Percentiles rank a stretch among this genome's conserved stretches.
These are phyloP conservation scores for Bisporella sp. DNA, from an alignment of 2,329 filamentous ascomycete genomes.

Conservation along the genomic window DNA sequence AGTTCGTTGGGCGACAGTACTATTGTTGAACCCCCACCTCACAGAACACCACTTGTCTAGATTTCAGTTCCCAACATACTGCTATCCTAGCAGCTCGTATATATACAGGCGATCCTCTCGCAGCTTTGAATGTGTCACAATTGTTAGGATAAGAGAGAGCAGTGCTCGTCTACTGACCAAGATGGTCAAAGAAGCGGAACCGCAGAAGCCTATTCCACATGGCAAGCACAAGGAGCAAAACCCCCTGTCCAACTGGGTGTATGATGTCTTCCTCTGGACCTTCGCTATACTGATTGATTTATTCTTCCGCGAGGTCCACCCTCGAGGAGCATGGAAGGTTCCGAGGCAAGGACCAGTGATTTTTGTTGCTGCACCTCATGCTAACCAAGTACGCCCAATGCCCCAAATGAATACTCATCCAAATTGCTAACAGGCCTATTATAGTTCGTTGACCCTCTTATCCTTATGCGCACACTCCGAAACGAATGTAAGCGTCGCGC, in stretches of 20 bases:
- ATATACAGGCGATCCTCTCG: neutral
- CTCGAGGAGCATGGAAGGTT: constrained; percentile 90
- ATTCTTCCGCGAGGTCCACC: constrained; percentile 97
- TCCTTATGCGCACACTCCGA: constrained; percentile 85
- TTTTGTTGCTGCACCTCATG: constrained; percentile 93
- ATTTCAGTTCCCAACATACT: no score
- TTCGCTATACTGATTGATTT: constrained; percentile 84
- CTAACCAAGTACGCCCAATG: constrained; percentile 66
- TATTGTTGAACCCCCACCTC: no score
- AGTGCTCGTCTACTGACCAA: neutral
- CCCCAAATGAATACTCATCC: constrained; percentile 4
- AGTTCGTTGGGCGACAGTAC: no score
- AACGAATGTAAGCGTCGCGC: constrained; percentile 80
- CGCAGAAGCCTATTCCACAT: no score
- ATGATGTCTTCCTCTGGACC: constrained; percentile 70
- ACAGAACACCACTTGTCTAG: no score
- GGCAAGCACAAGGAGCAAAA: constrained; percentile 8
- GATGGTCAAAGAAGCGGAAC: neutral
- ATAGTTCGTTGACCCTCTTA: constrained; percentile 90
- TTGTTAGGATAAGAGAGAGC: neutral
- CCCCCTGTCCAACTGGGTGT: constrained; percentile 45
- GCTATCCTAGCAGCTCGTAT: no score
- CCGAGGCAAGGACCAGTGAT: constrained; percentile 83
- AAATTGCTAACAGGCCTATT: neutral
- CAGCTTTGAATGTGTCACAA: neutral